Percentiles rank a stretch among this genome's conserved stretches.
Conservation (phyloP, 768 basidiomycete genomes). For the Pleurotus djamor region DNA sequence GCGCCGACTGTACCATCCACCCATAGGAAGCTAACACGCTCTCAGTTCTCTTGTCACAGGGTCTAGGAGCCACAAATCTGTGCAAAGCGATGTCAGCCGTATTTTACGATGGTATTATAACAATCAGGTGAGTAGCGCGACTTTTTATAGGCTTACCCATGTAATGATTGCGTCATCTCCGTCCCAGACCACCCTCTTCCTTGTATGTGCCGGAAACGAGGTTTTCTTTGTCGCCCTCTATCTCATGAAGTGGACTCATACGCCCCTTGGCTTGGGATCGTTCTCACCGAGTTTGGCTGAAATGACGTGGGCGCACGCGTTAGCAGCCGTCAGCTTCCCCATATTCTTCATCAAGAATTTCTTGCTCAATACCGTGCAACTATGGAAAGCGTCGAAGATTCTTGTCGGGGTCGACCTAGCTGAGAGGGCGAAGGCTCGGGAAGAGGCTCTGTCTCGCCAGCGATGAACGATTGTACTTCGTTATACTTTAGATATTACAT, state of each 20-base stretch:
- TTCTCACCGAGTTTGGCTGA: slow-evolving; percentile 19
- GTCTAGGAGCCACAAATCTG: slow-evolving; percentile 88
- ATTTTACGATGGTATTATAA: slow-evolving; percentile 95
- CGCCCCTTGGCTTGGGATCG: slow-evolving; percentile 56
- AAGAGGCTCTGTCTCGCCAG: slow-evolving; percentile 22
- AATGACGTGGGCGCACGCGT: slow-evolving; percentile 74
- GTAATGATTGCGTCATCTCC: slow-evolving; percentile 4
- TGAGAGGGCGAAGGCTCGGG: slow-evolving; percentile 69
- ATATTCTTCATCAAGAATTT: slow-evolving; percentile 79
- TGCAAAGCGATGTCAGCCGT: slow-evolving; percentile 88
- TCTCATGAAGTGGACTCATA: slow-evolving; percentile 81
- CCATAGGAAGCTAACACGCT: slow-evolving; percentile 10
- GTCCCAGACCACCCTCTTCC: slow-evolving; percentile 76
- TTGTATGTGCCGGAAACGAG: slow-evolving; percentile 95
- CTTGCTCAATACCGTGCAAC: slow-evolving; percentile 90
- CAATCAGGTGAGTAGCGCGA: slow-evolving; percentile 63
- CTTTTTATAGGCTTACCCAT: not conserved
- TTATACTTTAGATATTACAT: not conserved
- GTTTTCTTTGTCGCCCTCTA: slow-evolving; percentile 94
- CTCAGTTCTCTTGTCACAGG: slow-evolving; percentile 91
- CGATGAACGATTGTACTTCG: not conserved
- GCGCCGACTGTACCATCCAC: not conserved
- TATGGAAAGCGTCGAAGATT: slow-evolving; percentile 97
- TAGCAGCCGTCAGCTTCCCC: slow-evolving; percentile 62
- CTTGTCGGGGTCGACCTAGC: slow-evolving; percentile 92